These are phyloP conservation scores for Paecilomyces sp. DNA, from an alignment of 2,329 filamentous ascomycete species.

Conservation along the genomic window DNA sequence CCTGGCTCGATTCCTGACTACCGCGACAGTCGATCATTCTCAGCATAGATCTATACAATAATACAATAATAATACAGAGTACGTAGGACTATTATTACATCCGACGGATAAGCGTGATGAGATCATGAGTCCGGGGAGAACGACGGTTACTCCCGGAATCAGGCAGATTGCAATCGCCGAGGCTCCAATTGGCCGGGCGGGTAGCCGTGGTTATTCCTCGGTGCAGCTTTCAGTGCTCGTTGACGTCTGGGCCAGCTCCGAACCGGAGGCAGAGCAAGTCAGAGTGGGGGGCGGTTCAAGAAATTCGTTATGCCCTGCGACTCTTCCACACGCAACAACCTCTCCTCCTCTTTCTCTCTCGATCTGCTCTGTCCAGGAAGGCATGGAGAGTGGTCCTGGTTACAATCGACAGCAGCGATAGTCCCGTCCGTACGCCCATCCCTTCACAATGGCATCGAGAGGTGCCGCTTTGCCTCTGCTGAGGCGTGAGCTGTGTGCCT, in stretches of 20 bases:
- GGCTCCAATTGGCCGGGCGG: background rate
- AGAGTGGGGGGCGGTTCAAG: background rate
- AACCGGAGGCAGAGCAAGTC: background rate
- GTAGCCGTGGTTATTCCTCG: conserved; percentile 1
- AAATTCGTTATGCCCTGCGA: background rate
- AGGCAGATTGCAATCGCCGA: background rate
- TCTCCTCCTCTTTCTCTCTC: background rate
- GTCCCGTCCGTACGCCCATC: background rate
- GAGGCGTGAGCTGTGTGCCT: conserved; percentile 31
- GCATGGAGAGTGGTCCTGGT: conserved; percentile 1
- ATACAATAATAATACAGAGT: no score
- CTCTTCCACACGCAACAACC: no score
- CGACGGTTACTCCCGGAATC: conserved; percentile 2
- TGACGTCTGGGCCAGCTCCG: background rate
- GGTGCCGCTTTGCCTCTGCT: conserved; percentile 32
- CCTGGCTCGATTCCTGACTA: no score
- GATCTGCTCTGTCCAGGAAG: background rate
- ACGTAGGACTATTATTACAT: no score
- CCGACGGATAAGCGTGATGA: background rate
- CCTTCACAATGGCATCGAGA: conserved; percentile 33
- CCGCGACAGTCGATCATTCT: no score
- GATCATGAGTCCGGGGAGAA: background rate
- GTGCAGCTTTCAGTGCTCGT: background rate
- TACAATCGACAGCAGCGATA: background rate
- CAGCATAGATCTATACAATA: no score